These are phyloP conservation scores for Corynascus novoguineensis DNA, from an alignment of 495 filamentous ascomycete species.

Conservation along the genomic window DNA sequence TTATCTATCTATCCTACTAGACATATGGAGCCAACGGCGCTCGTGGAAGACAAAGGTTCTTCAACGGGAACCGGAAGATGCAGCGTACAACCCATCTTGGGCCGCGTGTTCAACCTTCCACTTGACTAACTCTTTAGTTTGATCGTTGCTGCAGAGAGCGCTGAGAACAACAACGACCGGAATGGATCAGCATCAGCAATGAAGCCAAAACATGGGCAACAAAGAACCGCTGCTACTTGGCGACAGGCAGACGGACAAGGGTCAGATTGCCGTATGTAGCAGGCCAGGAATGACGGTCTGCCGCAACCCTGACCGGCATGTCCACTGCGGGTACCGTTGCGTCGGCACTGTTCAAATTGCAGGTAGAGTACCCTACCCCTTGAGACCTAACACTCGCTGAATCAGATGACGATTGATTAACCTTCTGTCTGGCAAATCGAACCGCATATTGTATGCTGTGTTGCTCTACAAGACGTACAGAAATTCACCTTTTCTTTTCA, in stretches of 20 bases:
- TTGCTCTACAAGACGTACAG: neutral
- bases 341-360: neutral
- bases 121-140: no score
- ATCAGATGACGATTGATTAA: neutral
- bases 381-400: no score
- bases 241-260: neutral
- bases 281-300: neutral
- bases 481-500: neutral
- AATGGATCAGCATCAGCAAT: no score
- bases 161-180: no score
- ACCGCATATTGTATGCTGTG: neutral
- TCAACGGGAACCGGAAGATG: neutral
- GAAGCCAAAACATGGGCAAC: no score
- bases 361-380: no score
- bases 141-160: no score
- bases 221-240: no score
- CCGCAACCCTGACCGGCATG: neutral
- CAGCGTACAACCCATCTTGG: neutral
- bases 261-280: neutral
- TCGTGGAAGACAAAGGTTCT: no score
- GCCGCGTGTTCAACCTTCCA: neutral
- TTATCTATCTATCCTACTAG: no score
- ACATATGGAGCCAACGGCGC: no score
- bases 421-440: neutral
- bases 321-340: constrained; percentile 1